phyloP scores from a whole-genome alignment of 1,284 basidiomycete genomes.

The Ganoderma leucocontextum region DNA sequence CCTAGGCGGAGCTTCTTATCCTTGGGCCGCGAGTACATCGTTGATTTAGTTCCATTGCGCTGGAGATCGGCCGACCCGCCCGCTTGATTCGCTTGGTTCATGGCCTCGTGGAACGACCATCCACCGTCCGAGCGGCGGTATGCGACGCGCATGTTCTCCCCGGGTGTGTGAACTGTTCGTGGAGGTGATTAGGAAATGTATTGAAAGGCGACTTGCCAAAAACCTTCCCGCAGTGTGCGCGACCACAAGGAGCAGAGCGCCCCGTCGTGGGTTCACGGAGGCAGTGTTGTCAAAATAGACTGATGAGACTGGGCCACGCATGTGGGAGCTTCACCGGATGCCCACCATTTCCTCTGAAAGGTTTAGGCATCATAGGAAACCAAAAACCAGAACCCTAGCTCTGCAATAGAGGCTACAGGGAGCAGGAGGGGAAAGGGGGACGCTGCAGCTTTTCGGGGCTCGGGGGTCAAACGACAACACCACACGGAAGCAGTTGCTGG shows the following conservation, averaged over 20 bases:
- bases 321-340: no score
- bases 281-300: no score
- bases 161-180: slow-evolving; percentile 39
- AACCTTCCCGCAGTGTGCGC: not conserved
- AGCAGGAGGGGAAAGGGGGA: no score
- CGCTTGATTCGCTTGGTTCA: slow-evolving; percentile 9
- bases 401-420: no score
- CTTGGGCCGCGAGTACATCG: slow-evolving; percentile 30
- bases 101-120: slow-evolving; percentile 40
- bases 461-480: no score
- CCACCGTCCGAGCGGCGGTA: slow-evolving; percentile 42
- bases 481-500: not conserved
- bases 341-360: no score
- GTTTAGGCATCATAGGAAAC: no score
- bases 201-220: not conserved
- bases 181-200: not conserved
- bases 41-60: slow-evolving; percentile 25
- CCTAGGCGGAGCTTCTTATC: slow-evolving; percentile 38
- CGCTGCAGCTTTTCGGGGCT: no score
- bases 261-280: not conserved
- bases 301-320: no score
- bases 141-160: slow-evolving; percentile 45
- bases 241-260: not conserved
- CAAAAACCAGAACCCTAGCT: no score
- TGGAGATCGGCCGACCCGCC: slow-evolving; percentile 26